Conservation (phyloP, 2,329 filamentous ascomycete genomes). For the Claviceps capensis region DNA sequence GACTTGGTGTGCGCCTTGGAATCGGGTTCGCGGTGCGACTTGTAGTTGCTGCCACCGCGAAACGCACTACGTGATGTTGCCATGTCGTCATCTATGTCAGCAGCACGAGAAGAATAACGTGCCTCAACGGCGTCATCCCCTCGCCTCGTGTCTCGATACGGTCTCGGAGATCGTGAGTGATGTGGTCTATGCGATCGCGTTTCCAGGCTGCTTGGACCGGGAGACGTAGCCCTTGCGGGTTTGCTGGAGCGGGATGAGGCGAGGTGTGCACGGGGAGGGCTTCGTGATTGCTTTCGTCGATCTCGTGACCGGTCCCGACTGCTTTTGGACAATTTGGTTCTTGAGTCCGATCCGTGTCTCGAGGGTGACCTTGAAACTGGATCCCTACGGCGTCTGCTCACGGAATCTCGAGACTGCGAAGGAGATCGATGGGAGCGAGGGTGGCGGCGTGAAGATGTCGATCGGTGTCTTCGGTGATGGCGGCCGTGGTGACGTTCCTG, state of each 20-base stretch:
- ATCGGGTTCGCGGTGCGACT: conserved; percentile 24
- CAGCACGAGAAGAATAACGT: conserved; percentile 31
- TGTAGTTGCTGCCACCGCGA: conserved; percentile 27
- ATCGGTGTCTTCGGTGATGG: conserved; percentile 5
- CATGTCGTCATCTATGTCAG: conserved; percentile 39
- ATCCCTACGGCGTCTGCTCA: conserved; percentile 9
- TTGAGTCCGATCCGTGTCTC: conserved; percentile 4
- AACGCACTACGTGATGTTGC: conserved; percentile 27
- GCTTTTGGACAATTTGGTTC: background rate
- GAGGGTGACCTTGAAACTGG: conserved; percentile 15
- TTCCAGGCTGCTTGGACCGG: background rate
- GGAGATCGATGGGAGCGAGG: conserved; percentile 17
- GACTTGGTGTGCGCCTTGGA: conserved; percentile 25
- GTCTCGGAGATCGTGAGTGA: conserved; percentile 15
- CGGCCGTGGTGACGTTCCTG: conserved; percentile 16
- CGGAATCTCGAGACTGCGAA: conserved; percentile 10
- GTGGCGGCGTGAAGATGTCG: conserved; percentile 17
- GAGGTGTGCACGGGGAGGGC: conserved; percentile 4
- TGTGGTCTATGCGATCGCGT: conserved; percentile 1
- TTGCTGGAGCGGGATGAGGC: conserved; percentile 13
- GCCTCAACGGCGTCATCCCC: conserved; percentile 16
- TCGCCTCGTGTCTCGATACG: conserved; percentile 15
- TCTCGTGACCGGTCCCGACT: conserved; percentile 3
- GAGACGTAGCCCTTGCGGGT: conserved; percentile 8
- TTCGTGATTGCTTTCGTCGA: conserved; percentile 5